Evolutionary conservation across 2,329 filamentous ascomycete genomes (phyloP).

Genomic region (Fusarium sp.): DNA sequence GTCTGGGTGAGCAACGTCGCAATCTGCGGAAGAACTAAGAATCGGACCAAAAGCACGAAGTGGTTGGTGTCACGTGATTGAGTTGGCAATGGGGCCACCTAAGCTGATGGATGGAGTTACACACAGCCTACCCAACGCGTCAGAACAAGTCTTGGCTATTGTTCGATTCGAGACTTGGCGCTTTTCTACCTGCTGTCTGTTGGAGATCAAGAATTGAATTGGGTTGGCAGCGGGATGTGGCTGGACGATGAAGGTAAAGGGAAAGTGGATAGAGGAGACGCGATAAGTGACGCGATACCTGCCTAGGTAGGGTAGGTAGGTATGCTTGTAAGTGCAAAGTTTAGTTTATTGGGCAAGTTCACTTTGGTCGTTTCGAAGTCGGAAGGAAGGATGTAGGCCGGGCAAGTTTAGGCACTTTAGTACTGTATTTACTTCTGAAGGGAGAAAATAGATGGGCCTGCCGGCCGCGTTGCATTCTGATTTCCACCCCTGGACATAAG

Average conservation of each 20-base stretch:
- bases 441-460: neutral
- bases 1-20: constrained; percentile 46
- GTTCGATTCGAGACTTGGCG: constrained; percentile 11
- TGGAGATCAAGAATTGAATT: neutral
- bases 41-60: constrained; percentile 45
- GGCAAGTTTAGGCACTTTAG: neutral
- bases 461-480: constrained; percentile 23
- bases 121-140: constrained; percentile 19
- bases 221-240: neutral
- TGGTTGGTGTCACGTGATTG: constrained; percentile 41
- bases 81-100: constrained; percentile 28
- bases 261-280: constrained; percentile 2
- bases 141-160: constrained; percentile 13
- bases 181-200: neutral
- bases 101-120: constrained; percentile 31
- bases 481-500: constrained; percentile 8
- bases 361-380: constrained; percentile 15
- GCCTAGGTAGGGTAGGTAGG: neutral
- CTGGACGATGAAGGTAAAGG: neutral
- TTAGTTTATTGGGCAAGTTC: constrained; percentile 1
- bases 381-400: neutral
- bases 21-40: constrained; percentile 43
- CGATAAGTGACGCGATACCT: neutral
- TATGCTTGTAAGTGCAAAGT: constrained; percentile 7
- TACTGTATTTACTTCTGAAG: neutral